These are phyloP conservation scores for Adansonia rubrostipa DNA, from an alignment of 441 rosid species.

Conservation along the genomic window DNA sequence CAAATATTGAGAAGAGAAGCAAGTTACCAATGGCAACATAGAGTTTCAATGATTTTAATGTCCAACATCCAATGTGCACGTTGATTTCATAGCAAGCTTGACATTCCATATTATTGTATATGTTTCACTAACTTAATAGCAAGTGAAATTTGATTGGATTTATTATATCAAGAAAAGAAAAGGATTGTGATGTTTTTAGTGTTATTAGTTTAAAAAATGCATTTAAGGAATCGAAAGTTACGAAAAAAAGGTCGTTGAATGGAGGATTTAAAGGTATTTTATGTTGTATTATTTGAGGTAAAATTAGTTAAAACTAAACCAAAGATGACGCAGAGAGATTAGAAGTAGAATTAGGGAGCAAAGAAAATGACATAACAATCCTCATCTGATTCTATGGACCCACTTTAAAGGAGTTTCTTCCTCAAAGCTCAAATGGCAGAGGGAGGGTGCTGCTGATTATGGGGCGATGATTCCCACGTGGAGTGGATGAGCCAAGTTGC, in stretches of 20 bases:
- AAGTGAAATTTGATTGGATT: background rate
- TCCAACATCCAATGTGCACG: background rate
- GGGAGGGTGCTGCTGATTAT: too few species aligned
- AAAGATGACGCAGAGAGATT: background rate
- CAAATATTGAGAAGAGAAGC: background rate
- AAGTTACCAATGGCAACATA: background rate
- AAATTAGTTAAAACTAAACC: background rate
- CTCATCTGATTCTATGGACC: conserved; percentile 37
- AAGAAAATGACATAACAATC: conserved; percentile 39
- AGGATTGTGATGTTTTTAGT: too few species aligned
- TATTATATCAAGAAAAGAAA: too few species aligned
- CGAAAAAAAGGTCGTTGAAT: background rate
- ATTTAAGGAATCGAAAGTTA: background rate
- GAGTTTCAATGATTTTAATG: background rate
- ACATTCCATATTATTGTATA: conserved; percentile 22
- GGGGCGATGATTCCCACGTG: conserved; percentile 42
- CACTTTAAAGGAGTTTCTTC: background rate
- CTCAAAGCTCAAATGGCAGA: background rate
- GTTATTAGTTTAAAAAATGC: too few species aligned
- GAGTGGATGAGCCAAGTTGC: conserved; percentile 39
- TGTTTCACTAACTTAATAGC: conserved; percentile 1
- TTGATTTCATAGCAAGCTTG: conserved; percentile 11
- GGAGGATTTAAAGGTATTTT: background rate
- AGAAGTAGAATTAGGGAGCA: conserved; percentile 51
- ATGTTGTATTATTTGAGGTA: background rate